Evolutionary conservation across 306 rosid species (phyloP).

Genomic region (Castanea crenata): DNA sequence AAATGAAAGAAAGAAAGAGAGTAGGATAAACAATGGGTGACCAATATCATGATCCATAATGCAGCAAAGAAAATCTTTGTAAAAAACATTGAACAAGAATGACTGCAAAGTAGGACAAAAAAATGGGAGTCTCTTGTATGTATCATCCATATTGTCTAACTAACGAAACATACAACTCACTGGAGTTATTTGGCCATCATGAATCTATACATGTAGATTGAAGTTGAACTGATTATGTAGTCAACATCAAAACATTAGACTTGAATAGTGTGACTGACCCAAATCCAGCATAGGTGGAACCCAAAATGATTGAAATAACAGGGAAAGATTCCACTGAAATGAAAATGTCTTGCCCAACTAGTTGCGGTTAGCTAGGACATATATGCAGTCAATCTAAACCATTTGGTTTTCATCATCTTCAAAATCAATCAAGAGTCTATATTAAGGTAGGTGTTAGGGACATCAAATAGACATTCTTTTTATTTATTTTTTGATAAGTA

Average conservation of each 20-base stretch:
- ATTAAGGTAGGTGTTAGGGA: background rate
- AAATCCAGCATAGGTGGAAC: background rate
- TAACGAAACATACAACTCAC: background rate
- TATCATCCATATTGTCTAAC: background rate
- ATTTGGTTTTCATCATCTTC: background rate
- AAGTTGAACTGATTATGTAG: background rate
- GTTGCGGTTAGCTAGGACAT: background rate
- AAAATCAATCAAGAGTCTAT: background rate
- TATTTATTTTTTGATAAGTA: too few relatives aligned
- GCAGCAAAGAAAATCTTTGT: constrained; percentile 1
- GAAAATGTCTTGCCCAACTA: background rate
- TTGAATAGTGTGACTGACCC: background rate
- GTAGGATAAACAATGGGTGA: background rate
- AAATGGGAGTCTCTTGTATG: constrained; percentile 2
- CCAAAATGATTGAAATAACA: background rate
- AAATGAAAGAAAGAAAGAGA: background rate
- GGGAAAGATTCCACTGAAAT: background rate
- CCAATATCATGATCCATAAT: background rate
- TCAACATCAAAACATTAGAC: background rate
- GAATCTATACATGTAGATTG: constrained; percentile 7
- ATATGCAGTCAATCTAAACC: background rate
- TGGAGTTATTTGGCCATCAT: background rate
- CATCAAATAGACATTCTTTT: background rate
- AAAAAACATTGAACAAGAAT: background rate
- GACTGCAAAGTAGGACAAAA: background rate